Evolutionary conservation across 2,329 filamentous ascomycete genomes (phyloP), one percentile per base, ranked within the genome.

Genomic region (Pseudogymnoascus sp.): DNA sequence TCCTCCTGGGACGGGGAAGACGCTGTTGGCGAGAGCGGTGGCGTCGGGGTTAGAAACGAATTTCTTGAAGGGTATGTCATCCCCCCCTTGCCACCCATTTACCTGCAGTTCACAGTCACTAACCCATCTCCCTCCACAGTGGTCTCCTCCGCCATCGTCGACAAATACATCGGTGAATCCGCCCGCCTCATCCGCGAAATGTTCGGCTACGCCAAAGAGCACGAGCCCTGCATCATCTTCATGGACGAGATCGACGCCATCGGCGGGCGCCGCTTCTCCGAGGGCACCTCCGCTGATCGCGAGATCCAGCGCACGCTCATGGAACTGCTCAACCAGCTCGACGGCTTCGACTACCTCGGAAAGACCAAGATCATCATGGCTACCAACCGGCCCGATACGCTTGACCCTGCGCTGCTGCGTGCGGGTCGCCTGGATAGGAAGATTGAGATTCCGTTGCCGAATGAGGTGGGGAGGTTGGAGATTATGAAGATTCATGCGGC

Each of bases 311-410:
- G 95, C 73, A 99, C 95, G 37, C 82, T 99, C 65, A 99, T 99
- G 95, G 95, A 99, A 77, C 83, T 99, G 63, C 88, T 99, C 67
- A 99, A 99, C 78, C 95, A 99, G 77, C 86, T 99, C 62, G 95
- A 99, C 75, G 95, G 96, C 69, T 99, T 99, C 80, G 95, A 99
- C 79, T 99, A 99, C 79, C 84, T 99, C 38, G 95, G 96, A 70
- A 97, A 99, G 83, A 99, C 95, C 63, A 99, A 99, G 82, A 99
- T 99, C 75, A 99, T 99, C 80, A 99, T 99, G 96, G 95, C 93
- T 38, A 97, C 95, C 65, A 99, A 99, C 82, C 84, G 95, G 78
- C 95, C 93, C 13, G 93, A 97, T 76, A 97, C 93, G 0, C 85
- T 99, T 59, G 93, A 99, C 74, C 93, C 93, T 35, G 93, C 93